phyloP scores from a whole-genome alignment of 2,329 filamentous ascomycete species.

The Teratosphaeria zuluensis region DNA sequence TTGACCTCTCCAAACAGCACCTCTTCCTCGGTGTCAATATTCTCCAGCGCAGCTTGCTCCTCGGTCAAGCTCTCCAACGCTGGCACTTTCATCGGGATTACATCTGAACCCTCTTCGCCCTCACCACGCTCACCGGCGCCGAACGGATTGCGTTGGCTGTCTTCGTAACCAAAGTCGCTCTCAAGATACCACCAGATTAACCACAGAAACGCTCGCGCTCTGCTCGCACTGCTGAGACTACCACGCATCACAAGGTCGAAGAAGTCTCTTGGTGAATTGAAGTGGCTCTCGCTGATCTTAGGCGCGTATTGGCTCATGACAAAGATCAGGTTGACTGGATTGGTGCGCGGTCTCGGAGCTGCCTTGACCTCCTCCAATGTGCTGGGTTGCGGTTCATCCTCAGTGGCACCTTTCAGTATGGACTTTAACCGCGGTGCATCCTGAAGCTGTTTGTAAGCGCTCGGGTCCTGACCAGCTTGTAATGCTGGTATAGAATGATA shows the following conservation, averaged over 20 bases:
- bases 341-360: constrained; percentile 64
- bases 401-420: constrained; percentile 90
- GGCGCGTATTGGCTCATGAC: constrained; percentile 82
- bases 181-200: constrained; percentile 99
- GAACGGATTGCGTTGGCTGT: constrained; percentile 83
- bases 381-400: constrained; percentile 77
- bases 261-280: constrained; percentile 76
- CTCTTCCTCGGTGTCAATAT: constrained; percentile 64
- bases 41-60: constrained; percentile 59
- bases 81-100: constrained; percentile 51
- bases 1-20: constrained; percentile 62
- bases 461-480: constrained; percentile 87
- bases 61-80: constrained; percentile 54
- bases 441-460: constrained; percentile 95
- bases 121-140: constrained; percentile 47
- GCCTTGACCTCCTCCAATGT: constrained; percentile 74
- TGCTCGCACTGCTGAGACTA: constrained; percentile 68
- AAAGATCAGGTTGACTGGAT: constrained; percentile 95
- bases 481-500: constrained; percentile 97
- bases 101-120: constrained; percentile 27
- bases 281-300: constrained; percentile 88
- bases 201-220: constrained; percentile 87
- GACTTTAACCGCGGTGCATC: constrained; percentile 94
- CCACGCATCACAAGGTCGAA: constrained; percentile 94
- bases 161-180: constrained; percentile 83